phyloP scores from a whole-genome alignment of 2,329 filamentous ascomycete species.

The Diaporthe citriasiana region DNA sequence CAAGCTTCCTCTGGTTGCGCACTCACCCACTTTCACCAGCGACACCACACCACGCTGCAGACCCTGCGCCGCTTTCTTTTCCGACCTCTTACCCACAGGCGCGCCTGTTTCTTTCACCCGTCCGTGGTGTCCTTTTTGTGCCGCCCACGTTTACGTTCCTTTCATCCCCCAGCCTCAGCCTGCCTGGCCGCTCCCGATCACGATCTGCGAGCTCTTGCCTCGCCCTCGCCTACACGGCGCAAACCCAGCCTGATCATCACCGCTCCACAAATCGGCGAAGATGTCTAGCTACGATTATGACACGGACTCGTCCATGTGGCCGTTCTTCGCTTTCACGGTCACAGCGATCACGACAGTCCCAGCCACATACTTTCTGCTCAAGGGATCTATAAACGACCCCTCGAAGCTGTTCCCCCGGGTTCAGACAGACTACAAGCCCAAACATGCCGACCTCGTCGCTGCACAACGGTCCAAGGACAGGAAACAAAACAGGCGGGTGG shows the following conservation, averaged over 20 bases:
- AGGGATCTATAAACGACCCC: slow-evolving; percentile 77
- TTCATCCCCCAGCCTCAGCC: slow-evolving; percentile 43
- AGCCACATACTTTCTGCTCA: slow-evolving; percentile 89
- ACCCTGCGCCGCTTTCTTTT: slow-evolving; percentile 19
- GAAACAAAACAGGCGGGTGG: slow-evolving; percentile 89
- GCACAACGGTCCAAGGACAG: slow-evolving; percentile 87
- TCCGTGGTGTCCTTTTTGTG: slow-evolving; percentile 1
- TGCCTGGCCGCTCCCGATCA: slow-evolving; percentile 22
- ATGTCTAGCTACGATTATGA: slow-evolving; percentile 99
- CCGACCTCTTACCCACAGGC: neutral
- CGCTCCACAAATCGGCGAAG: slow-evolving; percentile 58
- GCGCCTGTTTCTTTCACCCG: neutral
- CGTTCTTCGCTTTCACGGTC: slow-evolving; percentile 96
- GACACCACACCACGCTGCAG: slow-evolving; percentile 23
- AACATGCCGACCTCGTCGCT: slow-evolving; percentile 87
- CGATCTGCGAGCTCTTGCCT: slow-evolving; percentile 11
- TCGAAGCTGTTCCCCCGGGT: slow-evolving; percentile 87
- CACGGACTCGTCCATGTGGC: slow-evolving; percentile 98
- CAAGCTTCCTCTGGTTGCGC: slow-evolving; percentile 3
- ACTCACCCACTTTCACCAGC: neutral
- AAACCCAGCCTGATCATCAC: slow-evolving; percentile 22
- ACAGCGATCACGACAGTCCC: slow-evolving; percentile 89
- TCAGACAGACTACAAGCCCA: slow-evolving; percentile 82
- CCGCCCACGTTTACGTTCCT: slow-evolving; percentile 18
- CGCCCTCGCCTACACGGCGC: slow-evolving; percentile 5